Evolutionary conservation across 73 alveolate species (phyloP), one percentile per base, ranked within the genome.

Genomic region (Uronychia setigera): DNA sequence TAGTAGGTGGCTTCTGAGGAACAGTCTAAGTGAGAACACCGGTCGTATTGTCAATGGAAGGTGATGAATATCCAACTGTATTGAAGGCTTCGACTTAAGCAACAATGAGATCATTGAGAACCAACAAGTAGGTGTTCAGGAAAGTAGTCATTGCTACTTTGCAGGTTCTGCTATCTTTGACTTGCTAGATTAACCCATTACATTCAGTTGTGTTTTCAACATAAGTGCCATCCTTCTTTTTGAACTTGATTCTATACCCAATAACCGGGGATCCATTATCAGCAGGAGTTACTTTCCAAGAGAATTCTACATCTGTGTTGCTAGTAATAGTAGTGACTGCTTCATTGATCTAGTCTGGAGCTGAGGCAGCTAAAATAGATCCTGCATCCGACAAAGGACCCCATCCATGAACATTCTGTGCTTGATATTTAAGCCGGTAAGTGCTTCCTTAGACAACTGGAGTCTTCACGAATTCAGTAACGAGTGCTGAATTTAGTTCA

Each of bases 331-430:
- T 58, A 28, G 57, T 5, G 1, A 88, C 82, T 25, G 89, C 83
- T 0, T 88, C 82, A 26, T 84, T 57, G 11, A 76, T 83, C 33
- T 76, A 5, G 31, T 31, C 46, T 5, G 94, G 91, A 1, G 31
- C 83, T 5, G 91, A 60, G 11, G 91, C 91, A 81, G 80, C 30
- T 5, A 88, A 33, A 29, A 81, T 33, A 13, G 33, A 13, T 11
- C 84, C 79, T 28, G 46, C 29, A 25, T 29, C 78, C 1, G 95
- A 89, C 80, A 1, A 85, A 33, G 81, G 74, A 32, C 92, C 74
- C 95, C 95, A 90, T 75, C 95, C 95, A 46, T 80, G 84, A 46
- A 31, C 58, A 60, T 90, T 90, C 79, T 58, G 46, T 74, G 91
- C 95, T 57, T 88, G 34, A 28, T 77, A 30, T 74, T 84, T 84